phyloP scores from a whole-genome alignment of 768 basidiomycete genomes.

The Termitomyces sp. region DNA sequence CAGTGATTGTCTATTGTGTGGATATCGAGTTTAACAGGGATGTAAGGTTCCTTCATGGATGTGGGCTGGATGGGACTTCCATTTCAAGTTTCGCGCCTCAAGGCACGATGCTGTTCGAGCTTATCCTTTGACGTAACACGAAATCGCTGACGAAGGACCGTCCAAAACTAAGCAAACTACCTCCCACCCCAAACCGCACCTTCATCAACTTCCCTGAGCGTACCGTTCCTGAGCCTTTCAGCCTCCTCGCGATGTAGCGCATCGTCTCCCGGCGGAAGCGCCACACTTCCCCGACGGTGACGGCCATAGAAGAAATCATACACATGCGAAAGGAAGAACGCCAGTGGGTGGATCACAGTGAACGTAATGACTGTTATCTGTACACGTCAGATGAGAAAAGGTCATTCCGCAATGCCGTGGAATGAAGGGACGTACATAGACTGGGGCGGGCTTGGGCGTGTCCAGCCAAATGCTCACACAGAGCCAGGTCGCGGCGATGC shows the following conservation, averaged over 20 bases:
- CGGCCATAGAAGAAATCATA: slow-evolving; percentile 30
- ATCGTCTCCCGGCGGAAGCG: slow-evolving; percentile 21
- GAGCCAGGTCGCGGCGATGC: slow-evolving; percentile 71
- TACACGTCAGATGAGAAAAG: not conserved
- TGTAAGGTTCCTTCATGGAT: not conserved
- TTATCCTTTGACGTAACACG: not conserved
- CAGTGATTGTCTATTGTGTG: not conserved
- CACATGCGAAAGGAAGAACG: slow-evolving; percentile 41
- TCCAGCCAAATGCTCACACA: slow-evolving; percentile 61
- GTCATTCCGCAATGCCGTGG: not conserved
- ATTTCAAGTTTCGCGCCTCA: not conserved
- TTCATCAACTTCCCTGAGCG: slow-evolving; percentile 16
- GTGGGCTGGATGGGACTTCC: not conserved
- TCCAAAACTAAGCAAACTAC: not conserved
- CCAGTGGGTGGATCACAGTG: slow-evolving; percentile 64
- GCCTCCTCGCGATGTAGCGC: slow-evolving; percentile 7
- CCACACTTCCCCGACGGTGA: slow-evolving; percentile 4
- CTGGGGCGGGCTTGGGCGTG: slow-evolving; percentile 58
- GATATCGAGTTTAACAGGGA: not conserved
- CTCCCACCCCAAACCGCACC: slow-evolving; percentile 16
- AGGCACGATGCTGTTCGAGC: not conserved
- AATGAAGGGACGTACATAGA: slow-evolving; percentile 48
- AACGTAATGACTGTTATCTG: slow-evolving; percentile 62
- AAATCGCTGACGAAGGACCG: not conserved
- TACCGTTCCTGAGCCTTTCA: slow-evolving; percentile 3